Conservation (phyloP, 768 basidiomycete species). For the Naganishia friedmannii region DNA sequence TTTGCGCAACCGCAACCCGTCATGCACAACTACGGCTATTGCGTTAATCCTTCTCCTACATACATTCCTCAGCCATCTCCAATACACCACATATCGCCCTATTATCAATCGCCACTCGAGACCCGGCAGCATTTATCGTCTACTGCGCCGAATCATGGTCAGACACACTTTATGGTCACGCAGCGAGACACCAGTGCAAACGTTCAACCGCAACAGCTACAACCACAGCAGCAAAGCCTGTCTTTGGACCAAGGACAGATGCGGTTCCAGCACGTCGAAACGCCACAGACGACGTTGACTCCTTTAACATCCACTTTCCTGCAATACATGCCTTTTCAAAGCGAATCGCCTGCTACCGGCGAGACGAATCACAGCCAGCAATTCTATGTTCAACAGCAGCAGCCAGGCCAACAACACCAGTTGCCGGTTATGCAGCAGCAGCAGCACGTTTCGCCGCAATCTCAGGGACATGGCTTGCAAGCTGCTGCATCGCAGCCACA, state of each 20-base stretch:
- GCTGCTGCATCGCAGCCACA: not conserved
- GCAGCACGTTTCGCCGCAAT: not conserved
- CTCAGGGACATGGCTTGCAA: not conserved
- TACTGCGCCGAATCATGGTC: not conserved
- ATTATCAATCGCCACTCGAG: too few relatives aligned
- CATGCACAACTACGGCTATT: not conserved
- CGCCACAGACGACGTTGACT: not conserved
- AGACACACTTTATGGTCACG: not conserved
- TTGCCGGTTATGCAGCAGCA: not conserved
- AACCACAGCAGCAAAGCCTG: too few relatives aligned
- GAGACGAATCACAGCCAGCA: not conserved
- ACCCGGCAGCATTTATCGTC: not conserved
- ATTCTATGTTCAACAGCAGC: not conserved
- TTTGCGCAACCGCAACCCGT: not conserved
- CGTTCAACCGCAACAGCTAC: too few relatives aligned
- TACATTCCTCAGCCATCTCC: not conserved
- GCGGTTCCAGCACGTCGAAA: not conserved
- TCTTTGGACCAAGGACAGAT: not conserved
- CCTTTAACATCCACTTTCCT: constrained; percentile 3
- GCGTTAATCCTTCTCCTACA: not conserved
- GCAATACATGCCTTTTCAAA: not conserved
- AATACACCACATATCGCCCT: not conserved
- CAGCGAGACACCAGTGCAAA: not conserved
- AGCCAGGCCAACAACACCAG: not conserved
- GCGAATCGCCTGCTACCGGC: not conserved